Evolutionary conservation across 805 yeast species (phyloP), one percentile per base, ranked within the genome.

Genomic region (Brettanomyces nanus): DNA sequence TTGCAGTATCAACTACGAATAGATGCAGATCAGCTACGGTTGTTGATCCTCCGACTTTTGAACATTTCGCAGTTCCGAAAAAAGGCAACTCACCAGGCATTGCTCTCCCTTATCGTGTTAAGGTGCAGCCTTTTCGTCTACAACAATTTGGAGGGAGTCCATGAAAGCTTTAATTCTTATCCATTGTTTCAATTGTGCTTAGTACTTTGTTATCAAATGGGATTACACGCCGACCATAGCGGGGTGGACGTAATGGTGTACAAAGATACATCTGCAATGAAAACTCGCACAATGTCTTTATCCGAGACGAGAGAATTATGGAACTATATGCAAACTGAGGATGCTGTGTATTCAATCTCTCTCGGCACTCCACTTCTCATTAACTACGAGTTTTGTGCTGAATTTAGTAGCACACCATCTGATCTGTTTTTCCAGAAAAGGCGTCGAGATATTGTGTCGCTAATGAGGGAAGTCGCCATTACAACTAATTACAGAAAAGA

Each of bases 261-360:
- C 21, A 40, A 33, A 20, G n/a, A 21, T n/a, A 14, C 15, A 6
- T 28, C 14, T 4, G 30, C 23, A 13, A 11, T n/a, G 6, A 20
- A 23, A 11, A 23, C 31, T 11, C 13, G 22, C 3, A 6, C 10
- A 6, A 18, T 41, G 19, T 14, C 36, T 2, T 5, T 27, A 3
- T 17, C 5, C 13, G 11, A 23, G 22, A 23, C 33, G 4, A 44
- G 39, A 22, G 10, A 15, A n/a, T 31, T 49, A 15, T 48, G 53
- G 53, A 45, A 46, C 29, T 35, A 46, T 33, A 28, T 48, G 22
- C 19, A 43, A 10, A 14, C 19, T 3, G 4, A 28, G 5, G 53
- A 49, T 36, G 33, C 46, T 1, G 15, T n/a, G 5, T 48, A 42
- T 36, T 37, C 35, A 6, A 18, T 36, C 17, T n/a, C 13, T 6